A percentile compares a stretch with the other conserved stretches of the same genome.
These are phyloP conservation scores for Endotrypanum monterogeii DNA, from an alignment of 208 protist species.

Conservation along the genomic window DNA sequence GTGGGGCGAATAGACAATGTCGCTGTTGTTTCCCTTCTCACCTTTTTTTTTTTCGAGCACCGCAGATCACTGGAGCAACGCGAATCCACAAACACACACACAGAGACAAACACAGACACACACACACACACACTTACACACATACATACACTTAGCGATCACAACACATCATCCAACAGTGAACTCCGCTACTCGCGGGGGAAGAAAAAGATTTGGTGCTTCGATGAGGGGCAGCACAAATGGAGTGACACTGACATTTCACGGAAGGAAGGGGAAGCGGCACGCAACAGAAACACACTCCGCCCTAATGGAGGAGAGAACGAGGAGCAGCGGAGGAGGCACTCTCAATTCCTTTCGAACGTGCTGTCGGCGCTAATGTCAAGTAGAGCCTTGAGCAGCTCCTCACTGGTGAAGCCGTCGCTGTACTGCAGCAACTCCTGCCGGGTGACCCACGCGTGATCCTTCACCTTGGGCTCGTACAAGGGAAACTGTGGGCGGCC, in stretches of 20 bases:
- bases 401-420: conserved; percentile 50
- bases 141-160: neutral
- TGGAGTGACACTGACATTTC: neutral
- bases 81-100: neutral
- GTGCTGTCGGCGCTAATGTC: conserved; percentile 76
- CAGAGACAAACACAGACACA: neutral
- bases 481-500: conserved; percentile 68
- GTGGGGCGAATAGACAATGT: neutral
- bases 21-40: no score
- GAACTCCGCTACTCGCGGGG: neutral
- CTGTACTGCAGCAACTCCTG: conserved; percentile 71
- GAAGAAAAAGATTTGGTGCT: neutral
- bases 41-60: neutral
- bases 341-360: conserved; percentile 41
- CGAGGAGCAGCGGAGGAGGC: neutral
- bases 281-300: neutral
- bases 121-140: neutral
- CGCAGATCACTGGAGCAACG: neutral
- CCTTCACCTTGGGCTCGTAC: conserved; percentile 47
- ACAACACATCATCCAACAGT: neutral
- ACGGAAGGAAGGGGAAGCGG: neutral
- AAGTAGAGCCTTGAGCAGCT: conserved; percentile 60
- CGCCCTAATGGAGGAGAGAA: neutral
- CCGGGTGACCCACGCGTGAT: conserved; percentile 85
- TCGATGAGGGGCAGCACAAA: neutral